Conservation (phyloP, 352 stramenopile species). For the Phytophthora cryptogea region DNA sequence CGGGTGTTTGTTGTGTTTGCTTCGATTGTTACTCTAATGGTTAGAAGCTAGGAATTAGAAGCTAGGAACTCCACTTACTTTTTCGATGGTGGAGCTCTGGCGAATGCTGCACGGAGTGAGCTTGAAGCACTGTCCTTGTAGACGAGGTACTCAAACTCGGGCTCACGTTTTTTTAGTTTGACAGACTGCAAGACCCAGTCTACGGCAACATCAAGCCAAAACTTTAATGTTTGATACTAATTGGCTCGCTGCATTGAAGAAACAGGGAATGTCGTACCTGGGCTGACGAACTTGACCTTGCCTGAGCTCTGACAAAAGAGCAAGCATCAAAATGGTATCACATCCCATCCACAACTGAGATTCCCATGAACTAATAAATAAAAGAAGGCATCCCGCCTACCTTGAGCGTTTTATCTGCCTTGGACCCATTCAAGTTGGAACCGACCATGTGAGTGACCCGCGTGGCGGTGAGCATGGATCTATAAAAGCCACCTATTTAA, state of each 20-base stretch:
- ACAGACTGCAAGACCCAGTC: slow-evolving; percentile 85
- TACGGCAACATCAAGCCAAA: slow-evolving; percentile 16
- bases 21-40: not conserved
- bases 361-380: too few species aligned
- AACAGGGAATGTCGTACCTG: slow-evolving; percentile 34
- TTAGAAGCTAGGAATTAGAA: not conserved
- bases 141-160: slow-evolving; percentile 73
- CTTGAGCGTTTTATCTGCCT: slow-evolving; percentile 75
- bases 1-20: slow-evolving; percentile 17
- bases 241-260: not conserved
- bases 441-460: slow-evolving; percentile 86
- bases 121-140: slow-evolving; percentile 57
- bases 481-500: slow-evolving; percentile 17
- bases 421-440: slow-evolving; percentile 74
- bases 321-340: not conserved
- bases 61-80: not conserved
- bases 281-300: slow-evolving; percentile 70
- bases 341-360: too few species aligned
- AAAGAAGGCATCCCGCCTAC: slow-evolving; percentile 23
- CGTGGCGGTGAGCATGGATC: slow-evolving; percentile 42
- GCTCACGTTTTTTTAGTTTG: slow-evolving; percentile 59
- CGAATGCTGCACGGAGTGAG: slow-evolving; percentile 28
- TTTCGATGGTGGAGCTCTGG: slow-evolving; percentile 5
- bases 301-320: slow-evolving; percentile 40
- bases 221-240: not conserved